A percentile compares a stretch with the other conserved stretches of the same genome.
Conservation (phyloP, 2,329 filamentous ascomycete genomes). For the Paecilomyces sp. region DNA sequence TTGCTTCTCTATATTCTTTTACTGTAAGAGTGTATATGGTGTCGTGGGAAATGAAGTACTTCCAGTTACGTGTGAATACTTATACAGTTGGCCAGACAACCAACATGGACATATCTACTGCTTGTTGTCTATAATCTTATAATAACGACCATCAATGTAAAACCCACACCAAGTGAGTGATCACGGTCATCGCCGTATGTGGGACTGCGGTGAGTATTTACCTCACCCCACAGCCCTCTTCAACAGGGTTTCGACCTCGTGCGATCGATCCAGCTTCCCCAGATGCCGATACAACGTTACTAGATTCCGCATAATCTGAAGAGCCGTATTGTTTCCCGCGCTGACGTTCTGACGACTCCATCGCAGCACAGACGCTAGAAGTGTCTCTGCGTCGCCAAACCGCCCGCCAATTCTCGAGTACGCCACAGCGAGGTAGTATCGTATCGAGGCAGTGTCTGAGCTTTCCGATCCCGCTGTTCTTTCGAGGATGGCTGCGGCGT, state of each 20-base stretch:
- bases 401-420: slow-evolving; percentile 7
- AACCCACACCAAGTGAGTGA: too few species aligned
- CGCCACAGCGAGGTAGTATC: slow-evolving; percentile 8
- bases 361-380: slow-evolving; percentile 5
- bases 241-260: slow-evolving; percentile 7
- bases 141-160: too few species aligned
- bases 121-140: too few species aligned
- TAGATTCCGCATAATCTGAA: slow-evolving; percentile 7
- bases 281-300: slow-evolving; percentile 8
- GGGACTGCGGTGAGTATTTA: too few species aligned
- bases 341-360: slow-evolving; percentile 7
- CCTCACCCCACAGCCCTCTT: background rate
- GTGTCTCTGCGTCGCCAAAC: slow-evolving; percentile 4
- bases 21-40: too few species aligned
- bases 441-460: slow-evolving; percentile 7
- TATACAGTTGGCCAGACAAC: too few species aligned
- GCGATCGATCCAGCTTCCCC: slow-evolving; percentile 7
- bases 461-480: slow-evolving; percentile 5
- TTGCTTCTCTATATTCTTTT: too few species aligned
- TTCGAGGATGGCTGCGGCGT: slow-evolving; percentile 5
- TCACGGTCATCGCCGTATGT: too few species aligned
- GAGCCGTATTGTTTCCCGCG: slow-evolving; percentile 2
- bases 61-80: too few species aligned
- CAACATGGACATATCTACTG: too few species aligned
- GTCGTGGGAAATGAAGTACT: too few species aligned